Percentiles rank a stretch among this genome's conserved stretches.
Conservation (phyloP, 805 yeast genomes). For the Suhomyces vadensis region DNA sequence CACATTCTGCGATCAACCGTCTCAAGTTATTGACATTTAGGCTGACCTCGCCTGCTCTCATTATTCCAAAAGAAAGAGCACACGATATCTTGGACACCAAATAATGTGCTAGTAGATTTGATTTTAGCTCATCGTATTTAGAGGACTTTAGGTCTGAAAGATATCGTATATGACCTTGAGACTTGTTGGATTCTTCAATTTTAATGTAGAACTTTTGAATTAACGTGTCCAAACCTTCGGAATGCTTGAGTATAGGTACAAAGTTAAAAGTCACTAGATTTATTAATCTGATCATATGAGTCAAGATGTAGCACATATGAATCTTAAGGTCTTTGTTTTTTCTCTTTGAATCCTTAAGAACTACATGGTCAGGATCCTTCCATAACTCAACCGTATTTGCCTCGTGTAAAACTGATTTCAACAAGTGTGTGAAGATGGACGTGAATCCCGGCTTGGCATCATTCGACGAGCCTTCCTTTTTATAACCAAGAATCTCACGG, state of each 20-base stretch:
- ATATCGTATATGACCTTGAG: slow-evolving; percentile 24
- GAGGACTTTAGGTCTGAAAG: slow-evolving; percentile 15
- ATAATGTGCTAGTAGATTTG: slow-evolving; percentile 26
- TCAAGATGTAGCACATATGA: slow-evolving; percentile 37
- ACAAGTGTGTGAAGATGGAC: slow-evolving; percentile 19
- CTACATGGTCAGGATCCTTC: slow-evolving; percentile 35
- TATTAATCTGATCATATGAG: slow-evolving; percentile 32
- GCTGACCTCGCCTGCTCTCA: slow-evolving; percentile 18
- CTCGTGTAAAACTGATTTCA: slow-evolving; percentile 16
- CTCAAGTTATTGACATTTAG: slow-evolving; percentile 22
- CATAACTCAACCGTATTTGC: slow-evolving; percentile 26
- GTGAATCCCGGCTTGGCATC: slow-evolving; percentile 21
- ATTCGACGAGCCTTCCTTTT: slow-evolving; percentile 15
- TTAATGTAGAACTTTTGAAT: slow-evolving; percentile 18
- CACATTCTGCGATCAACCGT: slow-evolving; percentile 21
- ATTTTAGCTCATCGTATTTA: slow-evolving; percentile 19
- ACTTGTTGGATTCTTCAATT: slow-evolving; percentile 24
- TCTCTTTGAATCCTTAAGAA: slow-evolving; percentile 17
- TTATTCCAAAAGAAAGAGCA: slow-evolving; percentile 23
- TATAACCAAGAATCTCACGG: slow-evolving; percentile 20
- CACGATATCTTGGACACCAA: slow-evolving; percentile 29
- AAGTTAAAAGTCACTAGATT: slow-evolving; percentile 29
- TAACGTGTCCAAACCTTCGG: slow-evolving; percentile 20
- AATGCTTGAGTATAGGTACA: slow-evolving; percentile 24
- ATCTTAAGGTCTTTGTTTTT: slow-evolving; percentile 25